These are phyloP conservation scores for Camellia lanceoleosa DNA, from an alignment of 148 eudicot genomes.

Conservation along the genomic window DNA sequence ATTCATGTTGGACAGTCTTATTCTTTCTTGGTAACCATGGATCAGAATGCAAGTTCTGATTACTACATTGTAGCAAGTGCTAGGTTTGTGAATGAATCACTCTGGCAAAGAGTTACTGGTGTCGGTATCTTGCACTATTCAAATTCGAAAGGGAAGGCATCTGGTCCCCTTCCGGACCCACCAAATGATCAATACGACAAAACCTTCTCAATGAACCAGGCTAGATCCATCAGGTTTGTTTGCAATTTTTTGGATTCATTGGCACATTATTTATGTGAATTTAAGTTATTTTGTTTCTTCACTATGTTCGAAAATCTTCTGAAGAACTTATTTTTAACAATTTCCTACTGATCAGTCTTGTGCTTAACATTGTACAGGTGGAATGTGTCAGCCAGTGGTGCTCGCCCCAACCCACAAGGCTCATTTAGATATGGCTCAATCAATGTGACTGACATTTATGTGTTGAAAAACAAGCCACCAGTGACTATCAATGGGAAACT, in stretches of 20 bases:
- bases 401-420: conserved; percentile 99
- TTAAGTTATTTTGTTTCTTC: not conserved
- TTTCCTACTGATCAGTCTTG: not conserved
- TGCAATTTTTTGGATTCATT: not conserved
- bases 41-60: conserved; percentile 95
- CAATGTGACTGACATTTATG: conserved; percentile 81
- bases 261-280: not conserved
- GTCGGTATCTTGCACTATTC: conserved; percentile 82
- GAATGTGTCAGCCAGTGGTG: conserved; percentile 98
- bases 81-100: conserved; percentile 73
- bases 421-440: conserved; percentile 87
- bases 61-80: conserved; percentile 96
- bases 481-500: conserved; percentile 60
- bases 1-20: conserved; percentile 97
- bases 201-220: conserved; percentile 96
- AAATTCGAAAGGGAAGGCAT: conserved; percentile 90
- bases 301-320: not conserved
- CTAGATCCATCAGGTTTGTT: conserved; percentile 91
- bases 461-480: conserved; percentile 70
- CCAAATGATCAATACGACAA: conserved; percentile 89
- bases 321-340: too few relatives aligned
- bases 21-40: conserved; percentile 89
- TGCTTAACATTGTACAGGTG: conserved; percentile 52
- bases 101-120: conserved; percentile 87
- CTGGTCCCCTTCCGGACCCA: conserved; percentile 88